Conservation (phyloP, 1,139 yeast genomes). For the Chernovozyma sophiae-reginae region DNA sequence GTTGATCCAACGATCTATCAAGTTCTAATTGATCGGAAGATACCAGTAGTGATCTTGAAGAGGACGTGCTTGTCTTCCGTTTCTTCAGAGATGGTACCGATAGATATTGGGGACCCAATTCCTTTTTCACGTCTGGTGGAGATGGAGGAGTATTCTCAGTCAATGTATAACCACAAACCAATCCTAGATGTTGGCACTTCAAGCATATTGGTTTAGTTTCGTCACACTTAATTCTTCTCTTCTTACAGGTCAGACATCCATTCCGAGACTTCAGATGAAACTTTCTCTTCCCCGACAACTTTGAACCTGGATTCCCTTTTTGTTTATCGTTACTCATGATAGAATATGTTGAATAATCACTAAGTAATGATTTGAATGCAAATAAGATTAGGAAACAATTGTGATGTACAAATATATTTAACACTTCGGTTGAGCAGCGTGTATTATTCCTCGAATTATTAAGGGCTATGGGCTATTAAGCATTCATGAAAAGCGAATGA, state of each 20-base stretch:
- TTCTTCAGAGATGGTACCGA: constrained; percentile 1
- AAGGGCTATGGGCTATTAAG: not conserved
- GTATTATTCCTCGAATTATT: not conserved
- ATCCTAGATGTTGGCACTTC: constrained; percentile 73
- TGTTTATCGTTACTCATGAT: constrained; percentile 1
- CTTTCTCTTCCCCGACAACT: constrained; percentile 43
- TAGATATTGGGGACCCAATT: not conserved
- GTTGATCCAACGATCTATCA: not conserved
- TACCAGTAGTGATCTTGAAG: constrained; percentile 1
- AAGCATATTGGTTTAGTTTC: constrained; percentile 76
- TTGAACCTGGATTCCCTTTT: constrained; percentile 15
- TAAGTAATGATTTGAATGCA: too few species aligned
- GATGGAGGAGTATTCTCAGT: constrained; percentile 5
- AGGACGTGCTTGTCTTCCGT: constrained; percentile 1
- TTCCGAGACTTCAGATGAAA: constrained; percentile 83
- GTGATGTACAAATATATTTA: too few species aligned
- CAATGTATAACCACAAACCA: constrained; percentile 61
- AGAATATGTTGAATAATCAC: constrained; percentile 2
- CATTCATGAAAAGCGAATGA: not conserved
- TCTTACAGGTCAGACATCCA: constrained; percentile 88
- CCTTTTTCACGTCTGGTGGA: constrained; percentile 3
- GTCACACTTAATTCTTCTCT: constrained; percentile 88
- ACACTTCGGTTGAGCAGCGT: not conserved
- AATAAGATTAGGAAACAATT: too few species aligned
- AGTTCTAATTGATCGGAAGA: not conserved